A percentile compares a stretch with the other conserved stretches of the same genome.
Conservation (phyloP, 2,329 filamentous ascomycete species). For the Monosporascus ibericus region DNA sequence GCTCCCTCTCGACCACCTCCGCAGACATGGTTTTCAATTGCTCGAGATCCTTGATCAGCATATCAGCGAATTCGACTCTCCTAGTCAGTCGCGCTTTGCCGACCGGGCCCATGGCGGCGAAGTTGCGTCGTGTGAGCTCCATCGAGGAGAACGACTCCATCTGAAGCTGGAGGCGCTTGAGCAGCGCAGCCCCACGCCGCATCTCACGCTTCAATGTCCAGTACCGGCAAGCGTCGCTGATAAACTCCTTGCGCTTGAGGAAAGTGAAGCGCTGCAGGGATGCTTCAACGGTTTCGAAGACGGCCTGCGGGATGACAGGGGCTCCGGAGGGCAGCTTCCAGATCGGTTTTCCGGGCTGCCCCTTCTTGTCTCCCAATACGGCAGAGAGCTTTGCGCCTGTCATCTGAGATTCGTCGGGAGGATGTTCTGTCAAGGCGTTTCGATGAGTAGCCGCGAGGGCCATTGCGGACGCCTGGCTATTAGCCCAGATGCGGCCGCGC, state of each 20-base stretch:
- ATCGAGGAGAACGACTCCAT: constrained; percentile 96
- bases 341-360: constrained; percentile 59
- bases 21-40: constrained; percentile 66
- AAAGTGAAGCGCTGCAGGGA: constrained; percentile 75
- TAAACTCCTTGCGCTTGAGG: constrained; percentile 84
- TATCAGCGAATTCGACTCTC: constrained; percentile 82
- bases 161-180: constrained; percentile 89
- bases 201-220: constrained; percentile 97
- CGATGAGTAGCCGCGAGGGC: constrained; percentile 70
- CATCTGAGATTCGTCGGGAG: constrained; percentile 74
- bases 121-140: constrained; percentile 93
- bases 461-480: constrained; percentile 77
- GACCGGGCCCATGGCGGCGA: constrained; percentile 85
- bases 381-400: constrained; percentile 77
- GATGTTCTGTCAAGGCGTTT: constrained; percentile 58
- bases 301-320: constrained; percentile 83
- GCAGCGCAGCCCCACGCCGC: constrained; percentile 78
- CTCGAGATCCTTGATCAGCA: constrained; percentile 69
- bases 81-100: constrained; percentile 72
- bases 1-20: constrained; percentile 69
- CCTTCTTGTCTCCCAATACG: constrained; percentile 69
- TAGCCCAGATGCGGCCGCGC: constrained; percentile 85
- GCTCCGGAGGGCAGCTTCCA: constrained; percentile 95
- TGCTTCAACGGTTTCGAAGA: constrained; percentile 79
- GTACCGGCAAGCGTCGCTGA: constrained; percentile 89